Evolutionary conservation across 176 grass and related monocot genomes (phyloP).

Genomic region (Musa troglodytarum): DNA sequence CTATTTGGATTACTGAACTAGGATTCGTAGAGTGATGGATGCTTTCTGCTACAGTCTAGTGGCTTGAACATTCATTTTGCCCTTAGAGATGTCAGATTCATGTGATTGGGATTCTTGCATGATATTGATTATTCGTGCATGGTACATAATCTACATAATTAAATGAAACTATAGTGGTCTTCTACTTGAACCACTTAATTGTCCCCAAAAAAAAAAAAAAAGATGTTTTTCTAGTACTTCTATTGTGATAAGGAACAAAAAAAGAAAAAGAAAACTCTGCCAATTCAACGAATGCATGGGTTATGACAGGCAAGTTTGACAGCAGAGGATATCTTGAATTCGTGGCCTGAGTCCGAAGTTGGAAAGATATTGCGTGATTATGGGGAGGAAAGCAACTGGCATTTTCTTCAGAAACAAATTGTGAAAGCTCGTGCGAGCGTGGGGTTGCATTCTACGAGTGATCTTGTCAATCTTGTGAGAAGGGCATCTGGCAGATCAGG

Average conservation of each 20-base stretch:
- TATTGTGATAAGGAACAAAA: neutral
- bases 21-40: neutral
- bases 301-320: conserved; percentile 63
- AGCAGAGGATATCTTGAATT: conserved; percentile 91
- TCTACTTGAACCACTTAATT: neutral
- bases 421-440: no score
- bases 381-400: conserved; percentile 91
- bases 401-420: conserved; percentile 50
- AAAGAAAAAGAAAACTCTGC: neutral
- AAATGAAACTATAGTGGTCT: neutral
- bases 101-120: neutral
- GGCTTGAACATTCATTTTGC: no score
- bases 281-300: neutral
- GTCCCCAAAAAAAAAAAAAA: neutral
- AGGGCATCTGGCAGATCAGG: conserved; percentile 37
- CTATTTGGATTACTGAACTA: neutral
- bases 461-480: conserved; percentile 71
- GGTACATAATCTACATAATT: neutral
- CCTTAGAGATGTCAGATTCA: neutral
- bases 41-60: neutral
- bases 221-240: neutral
- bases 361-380: conserved; percentile 81
- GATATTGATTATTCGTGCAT: neutral
- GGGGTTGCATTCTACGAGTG: conserved; percentile 45
- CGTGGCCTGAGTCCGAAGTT: conserved; percentile 82